A percentile compares a stretch with the other conserved stretches of the same genome.
Evolutionary conservation across 1,284 basidiomycete species (phyloP).

Genomic region (Papiliotrema terrestris): DNA sequence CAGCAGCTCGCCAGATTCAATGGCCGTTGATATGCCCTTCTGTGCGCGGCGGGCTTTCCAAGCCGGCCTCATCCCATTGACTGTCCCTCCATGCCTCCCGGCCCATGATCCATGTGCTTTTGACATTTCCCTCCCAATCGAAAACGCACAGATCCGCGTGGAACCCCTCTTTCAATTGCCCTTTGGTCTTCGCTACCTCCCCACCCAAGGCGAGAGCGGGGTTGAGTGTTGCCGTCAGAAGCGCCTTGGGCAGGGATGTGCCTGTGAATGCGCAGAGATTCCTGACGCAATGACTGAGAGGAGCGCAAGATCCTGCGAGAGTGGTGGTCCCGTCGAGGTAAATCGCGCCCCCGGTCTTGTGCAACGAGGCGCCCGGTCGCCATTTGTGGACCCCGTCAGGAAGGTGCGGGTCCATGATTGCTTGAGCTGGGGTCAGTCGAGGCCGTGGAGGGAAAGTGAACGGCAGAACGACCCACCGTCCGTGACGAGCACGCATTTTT

Average conservation of each 20-base stretch:
- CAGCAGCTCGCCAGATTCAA: not conserved
- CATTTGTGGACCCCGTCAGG: slow-evolving; percentile 81
- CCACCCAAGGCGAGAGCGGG: slow-evolving; percentile 75
- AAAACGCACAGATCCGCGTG: slow-evolving; percentile 80
- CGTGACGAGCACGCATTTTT: slow-evolving; percentile 81
- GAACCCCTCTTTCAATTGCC: slow-evolving; percentile 69
- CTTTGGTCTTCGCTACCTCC: slow-evolving; percentile 65
- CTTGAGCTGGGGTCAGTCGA: slow-evolving; percentile 34
- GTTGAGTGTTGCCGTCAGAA: slow-evolving; percentile 77
- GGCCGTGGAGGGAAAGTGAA: slow-evolving; percentile 1
- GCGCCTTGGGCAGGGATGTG: slow-evolving; percentile 73
- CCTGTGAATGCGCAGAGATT: slow-evolving; percentile 80
- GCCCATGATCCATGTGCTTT: slow-evolving; percentile 77
- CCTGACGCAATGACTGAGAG: slow-evolving; percentile 59
- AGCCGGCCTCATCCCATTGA: not conserved
- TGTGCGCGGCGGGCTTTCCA: not conserved
- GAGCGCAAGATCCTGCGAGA: slow-evolving; percentile 60
- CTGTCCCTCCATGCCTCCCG: slow-evolving; percentile 56
- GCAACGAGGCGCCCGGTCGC: slow-evolving; percentile 65
- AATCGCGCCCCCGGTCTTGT: slow-evolving; percentile 75
- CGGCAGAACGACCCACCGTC: slow-evolving; percentile 58
- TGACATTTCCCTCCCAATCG: slow-evolving; percentile 62
- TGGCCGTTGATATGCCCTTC: not conserved
- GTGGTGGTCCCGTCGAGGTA: slow-evolving; percentile 80
- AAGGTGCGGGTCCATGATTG: slow-evolving; percentile 77